Percentiles rank a stretch among this genome's conserved stretches.
Conservation (phyloP, 768 basidiomycete species). For the Leccinellum albellum region DNA sequence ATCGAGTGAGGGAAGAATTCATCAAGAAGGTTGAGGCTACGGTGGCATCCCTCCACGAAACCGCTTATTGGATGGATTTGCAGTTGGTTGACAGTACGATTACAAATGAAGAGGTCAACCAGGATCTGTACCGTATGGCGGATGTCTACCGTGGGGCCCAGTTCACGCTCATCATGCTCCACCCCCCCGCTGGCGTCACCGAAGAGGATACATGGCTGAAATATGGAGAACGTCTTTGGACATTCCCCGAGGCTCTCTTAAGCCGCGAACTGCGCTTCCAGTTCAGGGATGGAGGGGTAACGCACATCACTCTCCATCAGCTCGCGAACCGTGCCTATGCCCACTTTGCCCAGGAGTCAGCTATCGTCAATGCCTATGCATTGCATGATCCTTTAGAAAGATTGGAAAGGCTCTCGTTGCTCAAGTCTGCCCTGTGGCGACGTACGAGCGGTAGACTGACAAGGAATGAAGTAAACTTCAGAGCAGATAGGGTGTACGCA, state of each 20-base stretch:
- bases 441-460: conserved; percentile 5
- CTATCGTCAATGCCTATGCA: conserved; percentile 20
- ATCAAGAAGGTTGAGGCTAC: not conserved
- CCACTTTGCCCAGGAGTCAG: conserved; percentile 13
- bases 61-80: conserved; percentile 25
- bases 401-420: conserved; percentile 18
- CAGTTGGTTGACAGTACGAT: not conserved
- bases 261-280: conserved; percentile 19
- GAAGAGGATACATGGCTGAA: conserved; percentile 9
- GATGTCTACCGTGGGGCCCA: conserved; percentile 19
- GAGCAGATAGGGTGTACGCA: conserved; percentile 24
- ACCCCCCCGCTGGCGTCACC: not conserved
- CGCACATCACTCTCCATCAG: conserved; percentile 18
- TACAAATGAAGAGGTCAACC: conserved; percentile 1
- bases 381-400: conserved; percentile 21
- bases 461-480: not conserved
- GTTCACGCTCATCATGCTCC: conserved; percentile 24
- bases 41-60: conserved; percentile 4
- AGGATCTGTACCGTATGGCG: conserved; percentile 24
- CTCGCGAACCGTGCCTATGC: conserved; percentile 22
- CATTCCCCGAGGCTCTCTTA: conserved; percentile 20
- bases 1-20: not conserved
- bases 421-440: conserved; percentile 24
- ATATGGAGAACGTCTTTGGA: conserved; percentile 26
- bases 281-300: conserved; percentile 12